A percentile compares a stretch with the other conserved stretches of the same genome.
These are phyloP conservation scores for Pichiaceae sp. DNA, from an alignment of 1,139 yeast genomes.

Conservation along the genomic window DNA sequence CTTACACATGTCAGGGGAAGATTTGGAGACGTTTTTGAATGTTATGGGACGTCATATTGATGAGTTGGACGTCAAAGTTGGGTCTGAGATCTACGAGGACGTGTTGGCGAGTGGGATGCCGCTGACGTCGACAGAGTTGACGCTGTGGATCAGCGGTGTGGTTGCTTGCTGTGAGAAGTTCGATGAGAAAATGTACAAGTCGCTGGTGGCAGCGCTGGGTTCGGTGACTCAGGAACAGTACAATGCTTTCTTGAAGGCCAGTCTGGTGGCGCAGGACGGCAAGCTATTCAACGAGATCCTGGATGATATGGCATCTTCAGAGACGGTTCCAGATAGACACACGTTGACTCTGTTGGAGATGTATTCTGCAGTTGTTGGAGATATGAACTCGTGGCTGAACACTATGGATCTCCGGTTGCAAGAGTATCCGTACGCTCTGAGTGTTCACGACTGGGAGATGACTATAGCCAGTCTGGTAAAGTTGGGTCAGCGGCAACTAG, in stretches of 20 bases:
- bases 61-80: conserved; percentile 5
- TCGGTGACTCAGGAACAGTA: conserved; percentile 8
- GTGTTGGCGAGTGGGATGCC: conserved; percentile 12
- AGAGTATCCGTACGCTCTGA: conserved; percentile 9
- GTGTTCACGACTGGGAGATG: conserved; percentile 10
- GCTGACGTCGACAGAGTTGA: conserved; percentile 13
- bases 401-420: conserved; percentile 12
- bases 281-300: conserved; percentile 12
- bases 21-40: conserved; percentile 13
- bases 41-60: conserved; percentile 6
- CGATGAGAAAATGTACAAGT: conserved; percentile 6
- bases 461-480: conserved; percentile 11
- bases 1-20: conserved; percentile 9
- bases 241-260: conserved; percentile 11
- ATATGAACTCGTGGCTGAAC: conserved; percentile 11
- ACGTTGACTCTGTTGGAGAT: conserved; percentile 11
- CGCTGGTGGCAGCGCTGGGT: conserved; percentile 9
- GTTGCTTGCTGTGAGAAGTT: conserved; percentile 7
- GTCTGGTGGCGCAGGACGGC: conserved; percentile 10
- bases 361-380: conserved; percentile 8
- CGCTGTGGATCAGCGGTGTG: conserved; percentile 7
- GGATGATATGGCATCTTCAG: conserved; percentile 8
- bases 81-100: conserved; percentile 11
- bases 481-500: conserved; percentile 9
- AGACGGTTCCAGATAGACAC: conserved; percentile 12